Percentiles rank a stretch among this genome's conserved stretches.
phyloP scores from a whole-genome alignment of 306 rosid species.

The Malus fusca region DNA sequence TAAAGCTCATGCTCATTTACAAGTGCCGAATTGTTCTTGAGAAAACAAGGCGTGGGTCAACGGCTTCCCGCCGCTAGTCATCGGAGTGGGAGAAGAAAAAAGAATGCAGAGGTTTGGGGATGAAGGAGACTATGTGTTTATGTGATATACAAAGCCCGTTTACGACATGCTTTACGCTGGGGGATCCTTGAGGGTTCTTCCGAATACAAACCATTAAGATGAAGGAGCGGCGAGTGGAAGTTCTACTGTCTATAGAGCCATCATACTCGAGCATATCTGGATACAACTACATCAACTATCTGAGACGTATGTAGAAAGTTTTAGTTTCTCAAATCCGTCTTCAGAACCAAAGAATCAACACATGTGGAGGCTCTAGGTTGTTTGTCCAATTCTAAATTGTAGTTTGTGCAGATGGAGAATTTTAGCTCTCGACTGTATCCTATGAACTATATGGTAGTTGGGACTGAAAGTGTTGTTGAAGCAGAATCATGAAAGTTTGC shows the following conservation, averaged over 20 bases:
- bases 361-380: neutral
- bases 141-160: slow-evolving; percentile 40
- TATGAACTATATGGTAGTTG: neutral
- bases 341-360: neutral
- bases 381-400: neutral
- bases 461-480: neutral
- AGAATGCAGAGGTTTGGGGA: too few relatives aligned
- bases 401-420: neutral
- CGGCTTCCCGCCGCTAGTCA: too few relatives aligned
- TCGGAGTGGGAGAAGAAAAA: too few relatives aligned
- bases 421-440: neutral
- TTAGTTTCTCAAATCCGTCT: too few relatives aligned
- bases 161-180: slow-evolving; percentile 73
- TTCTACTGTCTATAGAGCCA: neutral
- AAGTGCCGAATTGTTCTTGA: too few relatives aligned
- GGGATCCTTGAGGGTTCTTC: slow-evolving; percentile 71
- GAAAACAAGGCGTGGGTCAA: too few relatives aligned
- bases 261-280: neutral
- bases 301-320: too few relatives aligned
- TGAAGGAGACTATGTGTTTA: too few relatives aligned
- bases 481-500: neutral
- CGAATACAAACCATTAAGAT: slow-evolving; percentile 21
- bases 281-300: too few relatives aligned
- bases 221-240: neutral
- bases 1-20: too few relatives aligned